These are phyloP conservation scores for Limonium bicolor DNA, from an alignment of 148 eudicot genomes.

Conservation along the genomic window DNA sequence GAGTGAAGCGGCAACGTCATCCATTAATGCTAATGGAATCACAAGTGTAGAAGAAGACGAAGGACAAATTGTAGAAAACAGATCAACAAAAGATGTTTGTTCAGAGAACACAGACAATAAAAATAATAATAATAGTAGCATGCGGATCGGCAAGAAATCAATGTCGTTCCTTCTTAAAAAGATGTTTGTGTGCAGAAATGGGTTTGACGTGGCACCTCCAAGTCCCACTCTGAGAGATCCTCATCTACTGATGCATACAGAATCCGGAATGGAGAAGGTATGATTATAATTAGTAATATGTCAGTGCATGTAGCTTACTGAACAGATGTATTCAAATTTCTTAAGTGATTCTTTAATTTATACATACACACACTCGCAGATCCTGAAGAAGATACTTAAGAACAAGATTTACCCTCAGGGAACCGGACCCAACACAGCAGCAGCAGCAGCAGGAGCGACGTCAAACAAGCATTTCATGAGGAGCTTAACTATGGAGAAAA, in stretches of 20 bases:
- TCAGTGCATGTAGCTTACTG: too few relatives aligned
- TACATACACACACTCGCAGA: too few relatives aligned
- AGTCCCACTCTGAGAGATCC: slow-evolving; percentile 39
- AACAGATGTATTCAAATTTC: neutral
- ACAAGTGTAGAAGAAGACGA: slow-evolving; percentile 6
- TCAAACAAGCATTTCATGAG: slow-evolving; percentile 27
- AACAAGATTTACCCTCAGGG: slow-evolving; percentile 66
- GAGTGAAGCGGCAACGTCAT: slow-evolving; percentile 4
- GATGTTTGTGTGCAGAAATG: slow-evolving; percentile 29
- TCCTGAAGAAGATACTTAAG: slow-evolving; percentile 40
- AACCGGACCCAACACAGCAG: slow-evolving; percentile 16
- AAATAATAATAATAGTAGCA: too few relatives aligned
- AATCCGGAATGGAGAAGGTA: slow-evolving; percentile 64
- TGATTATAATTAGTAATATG: neutral
- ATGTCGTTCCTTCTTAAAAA: slow-evolving; percentile 52
- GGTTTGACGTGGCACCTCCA: slow-evolving; percentile 19
- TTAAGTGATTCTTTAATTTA: too few relatives aligned
- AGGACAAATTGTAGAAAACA: too few relatives aligned
- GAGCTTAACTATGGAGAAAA: too few relatives aligned
- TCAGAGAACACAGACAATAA: slow-evolving; percentile 9
- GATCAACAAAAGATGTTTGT: too few relatives aligned
- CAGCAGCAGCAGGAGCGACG: too few relatives aligned
- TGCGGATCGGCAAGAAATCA: slow-evolving; percentile 49
- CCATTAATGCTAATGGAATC: slow-evolving; percentile 6
- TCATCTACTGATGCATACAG: too few relatives aligned